Conservation (phyloP, 2,329 filamentous ascomycete genomes). For the Monilinia vaccinii-corymbosi region DNA sequence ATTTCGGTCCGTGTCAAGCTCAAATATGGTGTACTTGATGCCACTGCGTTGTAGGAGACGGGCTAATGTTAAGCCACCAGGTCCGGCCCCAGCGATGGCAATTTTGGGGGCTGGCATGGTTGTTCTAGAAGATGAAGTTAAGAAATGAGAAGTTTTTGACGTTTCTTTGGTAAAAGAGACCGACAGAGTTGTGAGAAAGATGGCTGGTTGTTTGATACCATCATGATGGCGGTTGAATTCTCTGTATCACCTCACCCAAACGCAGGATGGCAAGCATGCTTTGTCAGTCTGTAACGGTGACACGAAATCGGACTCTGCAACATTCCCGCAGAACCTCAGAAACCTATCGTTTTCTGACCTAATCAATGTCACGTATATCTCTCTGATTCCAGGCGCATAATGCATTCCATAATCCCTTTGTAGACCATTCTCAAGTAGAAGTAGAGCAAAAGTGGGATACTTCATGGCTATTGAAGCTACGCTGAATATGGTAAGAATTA, state of each 20-base stretch:
- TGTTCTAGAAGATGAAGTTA: not conserved
- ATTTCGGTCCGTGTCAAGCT: constrained; percentile 22
- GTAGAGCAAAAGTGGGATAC: too few species aligned
- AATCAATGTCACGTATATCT: constrained; percentile 14
- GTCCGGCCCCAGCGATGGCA: constrained; percentile 20
- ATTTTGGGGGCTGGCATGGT: constrained; percentile 13
- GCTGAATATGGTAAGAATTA: too few species aligned
- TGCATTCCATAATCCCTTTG: too few species aligned
- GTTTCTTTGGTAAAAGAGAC: not conserved
- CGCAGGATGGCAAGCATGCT: not conserved
- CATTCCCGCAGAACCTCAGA: not conserved
- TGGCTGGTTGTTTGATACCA: not conserved
- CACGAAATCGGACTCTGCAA: not conserved
- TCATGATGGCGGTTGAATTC: not conserved
- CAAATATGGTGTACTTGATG: constrained; percentile 26
- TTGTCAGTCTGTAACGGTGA: not conserved
- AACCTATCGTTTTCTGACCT: too few species aligned
- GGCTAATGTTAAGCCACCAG: constrained; percentile 18
- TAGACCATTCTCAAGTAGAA: too few species aligned
- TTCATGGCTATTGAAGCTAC: too few species aligned
- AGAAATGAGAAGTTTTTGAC: too few species aligned
- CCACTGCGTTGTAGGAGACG: constrained; percentile 19
- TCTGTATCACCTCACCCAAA: not conserved
- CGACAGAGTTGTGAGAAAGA: not conserved
- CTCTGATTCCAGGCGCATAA: constrained; percentile 13